Percentiles rank a stretch among this genome's conserved stretches.
Evolutionary conservation across 306 rosid species (phyloP).

Genomic region (Cucurbita ficifolia): DNA sequence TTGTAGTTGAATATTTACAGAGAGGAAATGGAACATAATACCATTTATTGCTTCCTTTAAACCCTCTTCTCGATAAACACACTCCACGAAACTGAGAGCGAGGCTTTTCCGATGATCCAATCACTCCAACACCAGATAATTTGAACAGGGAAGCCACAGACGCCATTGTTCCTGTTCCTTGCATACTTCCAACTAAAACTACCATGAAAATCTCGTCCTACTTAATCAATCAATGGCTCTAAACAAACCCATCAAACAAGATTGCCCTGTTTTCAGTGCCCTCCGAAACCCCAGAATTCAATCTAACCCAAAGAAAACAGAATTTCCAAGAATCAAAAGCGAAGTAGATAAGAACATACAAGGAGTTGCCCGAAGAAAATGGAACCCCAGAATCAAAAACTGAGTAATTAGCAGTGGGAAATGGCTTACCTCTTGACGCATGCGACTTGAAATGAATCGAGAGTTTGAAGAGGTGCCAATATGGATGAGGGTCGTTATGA

Average conservation of each 20-base stretch:
- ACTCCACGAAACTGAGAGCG: slow-evolving; percentile 48
- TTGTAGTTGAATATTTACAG: slow-evolving; percentile 66
- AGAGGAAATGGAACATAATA: slow-evolving; percentile 64
- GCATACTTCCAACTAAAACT: slow-evolving; percentile 48
- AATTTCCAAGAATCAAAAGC: background rate
- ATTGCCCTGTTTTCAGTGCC: slow-evolving; percentile 3
- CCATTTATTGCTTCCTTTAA: slow-evolving; percentile 42
- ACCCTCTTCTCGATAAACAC: slow-evolving; percentile 45
- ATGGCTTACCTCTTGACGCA: slow-evolving; percentile 3
- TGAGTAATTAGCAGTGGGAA: background rate
- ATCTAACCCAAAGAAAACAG: background rate
- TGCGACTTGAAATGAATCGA: background rate
- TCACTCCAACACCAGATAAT: slow-evolving; percentile 41
- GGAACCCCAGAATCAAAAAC: background rate
- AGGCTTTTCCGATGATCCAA: slow-evolving; percentile 44
- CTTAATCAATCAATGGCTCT: slow-evolving; percentile 3
- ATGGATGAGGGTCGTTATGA: slow-evolving; percentile 14
- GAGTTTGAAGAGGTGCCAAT: background rate
- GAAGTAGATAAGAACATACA: background rate
- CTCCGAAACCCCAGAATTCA: background rate
- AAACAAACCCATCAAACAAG: slow-evolving; percentile 9
- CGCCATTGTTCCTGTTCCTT: slow-evolving; percentile 79
- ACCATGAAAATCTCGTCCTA: slow-evolving; percentile 19
- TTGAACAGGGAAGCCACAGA: slow-evolving; percentile 65
- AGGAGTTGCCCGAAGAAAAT: background rate